Percentiles rank a stretch among this genome's conserved stretches.
These are phyloP conservation scores for Cadophora luteo-olivacea DNA, from an alignment of 2,329 filamentous ascomycete genomes.

Conservation along the genomic window DNA sequence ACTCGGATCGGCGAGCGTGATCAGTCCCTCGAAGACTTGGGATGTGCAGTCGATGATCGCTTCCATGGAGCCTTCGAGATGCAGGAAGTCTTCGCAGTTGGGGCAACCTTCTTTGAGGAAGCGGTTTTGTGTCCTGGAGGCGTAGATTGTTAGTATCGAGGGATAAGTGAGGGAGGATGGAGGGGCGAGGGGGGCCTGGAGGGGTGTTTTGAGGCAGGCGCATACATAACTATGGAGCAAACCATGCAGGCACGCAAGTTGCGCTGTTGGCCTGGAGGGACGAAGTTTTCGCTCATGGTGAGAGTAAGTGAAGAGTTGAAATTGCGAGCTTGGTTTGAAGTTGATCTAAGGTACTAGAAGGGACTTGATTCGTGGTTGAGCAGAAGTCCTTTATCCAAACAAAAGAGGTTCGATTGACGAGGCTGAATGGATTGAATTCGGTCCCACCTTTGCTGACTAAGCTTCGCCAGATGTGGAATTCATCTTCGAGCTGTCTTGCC, in stretches of 20 bases:
- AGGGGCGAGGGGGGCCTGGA: constrained; percentile 8
- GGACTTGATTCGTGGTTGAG: neutral
- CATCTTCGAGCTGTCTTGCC: neutral
- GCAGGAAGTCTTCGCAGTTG: constrained; percentile 94
- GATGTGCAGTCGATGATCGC: constrained; percentile 92
- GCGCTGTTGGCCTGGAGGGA: constrained; percentile 78
- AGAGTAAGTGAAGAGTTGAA: neutral
- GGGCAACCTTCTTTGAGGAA: constrained; percentile 90
- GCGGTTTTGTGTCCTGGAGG: constrained; percentile 57
- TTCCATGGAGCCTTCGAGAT: constrained; percentile 79
- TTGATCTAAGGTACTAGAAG: neutral
- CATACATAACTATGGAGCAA: constrained; percentile 89
- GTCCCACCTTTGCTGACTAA: neutral
- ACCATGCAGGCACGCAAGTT: constrained; percentile 98
- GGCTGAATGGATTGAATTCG: neutral
- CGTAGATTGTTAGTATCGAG: constrained; percentile 28
- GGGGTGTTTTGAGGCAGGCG: constrained; percentile 47
- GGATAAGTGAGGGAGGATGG: constrained; percentile 9
- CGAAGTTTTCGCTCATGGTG: constrained; percentile 63
- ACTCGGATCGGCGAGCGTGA: constrained; percentile 82
- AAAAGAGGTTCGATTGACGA: constrained; percentile 3
- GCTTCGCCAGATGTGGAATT: neutral
- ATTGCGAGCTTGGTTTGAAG: neutral
- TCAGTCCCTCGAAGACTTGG: constrained; percentile 92
- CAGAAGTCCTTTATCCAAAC: neutral